Base-by-base conservation (phyloP, 495 filamentous ascomycete genomes). In the Hyaloscypha variabilis region DNA sequence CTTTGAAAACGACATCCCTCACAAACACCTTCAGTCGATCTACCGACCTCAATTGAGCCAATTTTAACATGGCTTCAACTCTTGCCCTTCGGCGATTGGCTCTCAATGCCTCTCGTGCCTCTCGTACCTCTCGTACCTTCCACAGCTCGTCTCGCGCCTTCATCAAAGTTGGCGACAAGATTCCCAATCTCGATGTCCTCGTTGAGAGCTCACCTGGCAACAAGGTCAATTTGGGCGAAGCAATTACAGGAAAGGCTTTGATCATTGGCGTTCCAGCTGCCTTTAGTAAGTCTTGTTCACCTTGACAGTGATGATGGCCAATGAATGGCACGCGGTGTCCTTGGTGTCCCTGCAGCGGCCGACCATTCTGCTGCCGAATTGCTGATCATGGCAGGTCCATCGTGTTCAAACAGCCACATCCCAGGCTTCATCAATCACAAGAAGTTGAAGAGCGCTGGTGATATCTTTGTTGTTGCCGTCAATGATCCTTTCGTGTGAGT, bases 401-500 rank as follows among this genome's bases (percentile, higher is more conserved):
- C 87, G 0, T 97, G 94, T 84, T 94, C 91, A 24, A 80, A 85
- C 65, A 86, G 80, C 58, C 93, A 97, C 72, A 81, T 96, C 54
- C 92, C 92, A 5, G 88, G 91, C 31, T 98, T 91, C 74, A 88
- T 96, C 75, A 86, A 86, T 69, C 88, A 89, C 72, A 83, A 87
- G 46, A 85, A 87, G 76, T 79, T 91, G 53, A 90, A 88, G 79
- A 82, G 87, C 57, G 92, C 89, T 14, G 92, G 94, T 57, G 73
- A 86, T 55, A 90, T 94, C 49, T 96, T 94, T 67, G 92, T 97
- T 28, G 88, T 99, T 58, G 83, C 88, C 26, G 93, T 97, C 75
- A 99, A 99, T 78, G 95, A 99, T 75, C 86, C 93, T 29, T 97
- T 98, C 77, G 95, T 97, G 87, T 96, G 85, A 80, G 90, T 58